Base-by-base conservation (phyloP, 371 early-diverging fungal species). In the Mortierella sp. region DNA sequence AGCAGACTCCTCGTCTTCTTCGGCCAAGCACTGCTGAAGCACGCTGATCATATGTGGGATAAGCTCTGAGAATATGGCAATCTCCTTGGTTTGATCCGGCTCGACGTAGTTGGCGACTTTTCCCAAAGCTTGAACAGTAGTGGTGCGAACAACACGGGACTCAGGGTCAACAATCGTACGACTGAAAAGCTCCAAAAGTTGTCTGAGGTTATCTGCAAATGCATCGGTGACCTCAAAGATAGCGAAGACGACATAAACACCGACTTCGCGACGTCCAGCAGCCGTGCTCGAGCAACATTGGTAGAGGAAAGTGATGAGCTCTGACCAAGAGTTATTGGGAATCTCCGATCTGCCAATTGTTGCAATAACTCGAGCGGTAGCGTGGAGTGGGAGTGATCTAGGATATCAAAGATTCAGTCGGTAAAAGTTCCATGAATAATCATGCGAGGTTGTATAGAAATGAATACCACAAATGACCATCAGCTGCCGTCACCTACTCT, bases 51-150 rank as follows among this genome's bases (percentile, higher is more conserved):
- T 95, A 50, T 87, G 72, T 14, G 97, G 97, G 43, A 96, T 84
- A 61, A 93, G 84, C 9, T 84, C 87, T 59, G 88, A 88, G 79
- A 94, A 93, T 55, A 83, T 80, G 81, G 88, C 87, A 79, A 95
- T 86, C 48, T 90, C 90, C 6, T 84, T 84, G 65, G 90, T 87
- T 30, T 91, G 87, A 2, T 88, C 89, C 29, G 82, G 77, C 18
- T 96, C 95, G 60, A 97, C 89, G 66, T 88, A 93, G 66, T 95
- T 96, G 1, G 94, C 94, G 25, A 96, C 73, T 77, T 94, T 94
- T 5, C 95, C 94, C 18, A 96, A 83, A n/a, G 93, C 93, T 86
- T 89, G 89, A 12, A 95, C 81, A 2, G 96, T 92, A 16, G 92
- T 92, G 15, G 93, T 88, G 65, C 92, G 84, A 26, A 97, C 96